Evolutionary conservation across 768 basidiomycete species (phyloP).

Genomic region (Naganishia antarctica): DNA sequence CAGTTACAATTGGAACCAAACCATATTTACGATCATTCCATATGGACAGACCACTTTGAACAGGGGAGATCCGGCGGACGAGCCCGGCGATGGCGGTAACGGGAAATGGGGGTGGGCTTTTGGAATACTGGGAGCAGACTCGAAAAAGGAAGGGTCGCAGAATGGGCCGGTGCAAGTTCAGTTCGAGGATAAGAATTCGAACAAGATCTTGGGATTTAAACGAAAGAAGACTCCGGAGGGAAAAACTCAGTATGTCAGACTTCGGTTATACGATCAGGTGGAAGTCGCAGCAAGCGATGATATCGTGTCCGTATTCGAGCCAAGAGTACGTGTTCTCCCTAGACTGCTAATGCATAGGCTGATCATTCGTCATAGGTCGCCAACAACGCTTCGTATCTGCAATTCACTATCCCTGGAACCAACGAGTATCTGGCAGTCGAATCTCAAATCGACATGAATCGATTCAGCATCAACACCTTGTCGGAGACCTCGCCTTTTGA

Average conservation of each 20-base stretch:
- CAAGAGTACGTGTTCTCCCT: slow-evolving; percentile 32
- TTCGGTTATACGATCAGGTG: slow-evolving; percentile 15
- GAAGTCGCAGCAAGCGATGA: slow-evolving; percentile 26
- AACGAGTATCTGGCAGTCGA: slow-evolving; percentile 25
- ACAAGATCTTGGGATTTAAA: slow-evolving; percentile 20
- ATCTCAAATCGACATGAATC: slow-evolving; percentile 4
- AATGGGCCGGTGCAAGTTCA: background rate
- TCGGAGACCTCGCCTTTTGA: slow-evolving; percentile 31
- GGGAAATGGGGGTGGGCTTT: slow-evolving; percentile 17
- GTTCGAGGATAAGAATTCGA: slow-evolving; percentile 17
- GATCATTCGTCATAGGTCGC: slow-evolving; percentile 31
- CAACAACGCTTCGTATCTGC: slow-evolving; percentile 33
- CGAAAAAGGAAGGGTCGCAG: slow-evolving; percentile 5
- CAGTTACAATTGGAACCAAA: slow-evolving; percentile 26
- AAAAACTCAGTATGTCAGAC: slow-evolving; percentile 29
- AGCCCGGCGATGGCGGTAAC: background rate
- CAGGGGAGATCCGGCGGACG: background rate
- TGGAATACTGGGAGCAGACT: background rate
- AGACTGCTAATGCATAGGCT: background rate
- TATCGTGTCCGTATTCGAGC: slow-evolving; percentile 38
- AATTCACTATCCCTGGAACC: slow-evolving; percentile 39
- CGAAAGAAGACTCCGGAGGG: slow-evolving; percentile 1
- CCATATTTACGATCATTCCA: slow-evolving; percentile 20
- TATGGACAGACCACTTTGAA: background rate
- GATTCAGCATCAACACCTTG: slow-evolving; percentile 1